Base-by-base conservation (phyloP, 2,329 filamentous ascomycete species). In the Calycina herbarum region DNA sequence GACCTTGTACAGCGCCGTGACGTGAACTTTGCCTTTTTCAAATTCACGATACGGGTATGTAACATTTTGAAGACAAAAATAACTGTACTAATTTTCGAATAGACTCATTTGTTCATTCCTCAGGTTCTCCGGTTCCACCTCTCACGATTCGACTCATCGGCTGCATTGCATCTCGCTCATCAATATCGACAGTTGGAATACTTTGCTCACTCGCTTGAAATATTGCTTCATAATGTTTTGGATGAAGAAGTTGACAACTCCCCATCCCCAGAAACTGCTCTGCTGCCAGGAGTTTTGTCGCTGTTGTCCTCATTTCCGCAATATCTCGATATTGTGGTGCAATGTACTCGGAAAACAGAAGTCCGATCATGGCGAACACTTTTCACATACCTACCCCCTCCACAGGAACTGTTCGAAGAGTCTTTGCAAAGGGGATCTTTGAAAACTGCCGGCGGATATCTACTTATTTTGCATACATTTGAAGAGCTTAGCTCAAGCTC, bases 341-440 rank as follows among this genome's bases (percentile, higher is more conserved):
- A 96, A 78, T 99, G 95, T 79, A 97, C 95, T 1, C 90, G 95
- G 63, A 99, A 99, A 79, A 99, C 95, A 0, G 95, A 99, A 76
- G 88, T 97, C 7, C 88, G 94, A 48, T 96, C 93, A 64, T 99
- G 95, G 95, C 89, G 91, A 66, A 97, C 95, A 0, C 83, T 99
- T 0, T 99, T 99, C 77, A 88, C 89, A 4, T 93, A 97, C 73
- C 83, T 99, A 0, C 95, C 95, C 0, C 92, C 94, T 0, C 92
- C 94, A 3, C 90, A 93, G 73, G 91, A 95, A 71, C 84, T 99
- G 0, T 99, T 99, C 72, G 94, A 99, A 77, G 92, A 97, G 77
- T 94, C 93, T 4, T 81, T 99, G 10, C 88, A 90, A 70, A 87
- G 92, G 64, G 93, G 92, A 2, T 92, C 90, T 3, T 82, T 99